A percentile compares a stretch with the other conserved stretches of the same genome.
Evolutionary conservation across 2,329 filamentous ascomycete species (phyloP).

Genomic region (Aureobasidium melanogenum): DNA sequence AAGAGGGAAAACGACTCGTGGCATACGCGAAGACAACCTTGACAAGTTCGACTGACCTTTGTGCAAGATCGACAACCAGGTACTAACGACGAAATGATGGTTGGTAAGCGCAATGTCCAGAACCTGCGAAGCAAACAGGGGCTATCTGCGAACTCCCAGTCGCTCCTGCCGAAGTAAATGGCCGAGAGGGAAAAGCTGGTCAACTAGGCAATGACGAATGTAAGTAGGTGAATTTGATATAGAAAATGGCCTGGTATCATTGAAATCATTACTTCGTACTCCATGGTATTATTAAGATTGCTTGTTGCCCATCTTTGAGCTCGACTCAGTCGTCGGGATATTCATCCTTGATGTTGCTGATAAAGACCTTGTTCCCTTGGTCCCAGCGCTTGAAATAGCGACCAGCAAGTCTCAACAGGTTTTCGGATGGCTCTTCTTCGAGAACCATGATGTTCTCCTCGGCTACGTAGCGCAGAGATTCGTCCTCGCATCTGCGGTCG

Average conservation of each 20-base stretch:
- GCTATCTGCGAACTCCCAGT: too few relatives aligned
- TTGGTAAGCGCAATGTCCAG: too few relatives aligned
- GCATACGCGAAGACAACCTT: too few relatives aligned
- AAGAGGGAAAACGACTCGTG: too few relatives aligned
- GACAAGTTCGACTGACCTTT: too few relatives aligned
- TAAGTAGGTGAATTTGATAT: background rate
- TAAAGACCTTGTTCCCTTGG: constrained; percentile 53
- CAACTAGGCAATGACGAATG: background rate
- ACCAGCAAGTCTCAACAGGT: constrained; percentile 63
- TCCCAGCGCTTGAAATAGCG: constrained; percentile 88
- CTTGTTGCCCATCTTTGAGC: background rate
- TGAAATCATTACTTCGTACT: background rate
- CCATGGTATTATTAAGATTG: background rate
- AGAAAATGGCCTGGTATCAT: background rate
- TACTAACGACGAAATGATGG: too few relatives aligned
- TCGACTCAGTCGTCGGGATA: constrained; percentile 70
- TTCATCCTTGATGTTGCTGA: constrained; percentile 74
- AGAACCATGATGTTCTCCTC: constrained; percentile 73
- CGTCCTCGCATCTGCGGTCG: constrained; percentile 51
- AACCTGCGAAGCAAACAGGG: too few relatives aligned
- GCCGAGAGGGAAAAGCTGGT: too few relatives aligned
- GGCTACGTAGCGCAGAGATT: constrained; percentile 63
- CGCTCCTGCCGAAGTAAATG: too few relatives aligned
- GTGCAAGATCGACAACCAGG: too few relatives aligned
- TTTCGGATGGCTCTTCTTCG: constrained; percentile 39